phyloP scores from a whole-genome alignment of 257 asterid genomes.

The Solanum corneliomulleri region DNA sequence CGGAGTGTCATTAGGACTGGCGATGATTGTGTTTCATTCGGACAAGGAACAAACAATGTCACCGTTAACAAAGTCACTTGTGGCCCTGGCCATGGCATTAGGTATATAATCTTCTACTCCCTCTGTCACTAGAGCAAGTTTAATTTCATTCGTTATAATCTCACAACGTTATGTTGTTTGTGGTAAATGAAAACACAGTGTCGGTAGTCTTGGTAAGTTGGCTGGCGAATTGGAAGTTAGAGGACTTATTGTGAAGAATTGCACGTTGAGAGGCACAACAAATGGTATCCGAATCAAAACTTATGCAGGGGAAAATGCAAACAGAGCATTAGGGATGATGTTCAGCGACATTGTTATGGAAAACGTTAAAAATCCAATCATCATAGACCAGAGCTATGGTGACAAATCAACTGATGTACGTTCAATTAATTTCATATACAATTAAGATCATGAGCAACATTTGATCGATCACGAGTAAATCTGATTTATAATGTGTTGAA shows the following conservation, averaged over 20 bases:
- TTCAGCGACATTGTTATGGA: slow-evolving; percentile 39
- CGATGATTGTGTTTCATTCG: slow-evolving; percentile 54
- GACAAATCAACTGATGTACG: slow-evolving; percentile 20
- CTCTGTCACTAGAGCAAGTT: not conserved
- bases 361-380: slow-evolving; percentile 44
- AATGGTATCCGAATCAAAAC: slow-evolving; percentile 64
- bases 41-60: slow-evolving; percentile 43
- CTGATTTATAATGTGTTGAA: not conserved
- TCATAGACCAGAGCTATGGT: slow-evolving; percentile 46
- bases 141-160: not conserved
- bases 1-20: slow-evolving; percentile 38
- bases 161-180: not conserved
- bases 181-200: slow-evolving; percentile 8
- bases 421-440: not conserved
- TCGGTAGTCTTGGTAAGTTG: slow-evolving; percentile 57
- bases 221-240: slow-evolving; percentile 33
- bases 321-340: slow-evolving; percentile 35
- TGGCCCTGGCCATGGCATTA: slow-evolving; percentile 71
- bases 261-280: slow-evolving; percentile 42
- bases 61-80: slow-evolving; percentile 37
- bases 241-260: slow-evolving; percentile 43
- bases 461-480: not conserved
- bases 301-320: slow-evolving; percentile 28
- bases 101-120: slow-evolving; percentile 8
- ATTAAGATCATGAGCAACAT: not conserved